phyloP scores from a whole-genome alignment of 2,329 filamentous ascomycete species.

The Botrytis medusae region DNA sequence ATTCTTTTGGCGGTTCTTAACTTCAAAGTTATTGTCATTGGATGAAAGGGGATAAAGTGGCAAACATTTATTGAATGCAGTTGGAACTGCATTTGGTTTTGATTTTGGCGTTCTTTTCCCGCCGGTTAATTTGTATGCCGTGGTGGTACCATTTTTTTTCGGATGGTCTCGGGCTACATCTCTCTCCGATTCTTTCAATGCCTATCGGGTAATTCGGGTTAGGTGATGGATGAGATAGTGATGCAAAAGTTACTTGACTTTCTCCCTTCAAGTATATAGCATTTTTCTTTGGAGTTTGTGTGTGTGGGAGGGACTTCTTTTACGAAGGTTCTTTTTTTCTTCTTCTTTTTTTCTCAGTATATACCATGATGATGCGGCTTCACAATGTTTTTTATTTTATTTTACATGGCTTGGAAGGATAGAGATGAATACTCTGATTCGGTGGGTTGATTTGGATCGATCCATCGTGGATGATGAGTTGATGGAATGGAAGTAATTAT shows the following conservation, averaged over 20 bases:
- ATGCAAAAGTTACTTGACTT: constrained; percentile 6
- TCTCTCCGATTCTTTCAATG: neutral
- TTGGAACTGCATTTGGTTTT: neutral
- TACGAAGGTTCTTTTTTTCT: neutral
- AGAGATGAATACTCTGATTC: neutral
- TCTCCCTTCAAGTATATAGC: neutral
- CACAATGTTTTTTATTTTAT: neutral
- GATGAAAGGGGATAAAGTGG: neutral
- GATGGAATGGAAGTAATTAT: neutral
- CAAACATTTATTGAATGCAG: constrained; percentile 8
- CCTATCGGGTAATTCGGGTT: neutral
- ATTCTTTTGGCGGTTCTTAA: neutral
- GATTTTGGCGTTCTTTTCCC: neutral
- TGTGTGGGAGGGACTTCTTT: neutral
- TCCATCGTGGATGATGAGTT: neutral
- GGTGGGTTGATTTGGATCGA: neutral
- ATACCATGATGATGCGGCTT: constrained; percentile 1
- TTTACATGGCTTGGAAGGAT: neutral
- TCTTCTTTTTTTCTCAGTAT: neutral
- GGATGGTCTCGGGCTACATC: neutral
- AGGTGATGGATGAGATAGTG: neutral
- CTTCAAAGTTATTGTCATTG: neutral
- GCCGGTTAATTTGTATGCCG: constrained; percentile 4
- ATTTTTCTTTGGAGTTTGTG: neutral
- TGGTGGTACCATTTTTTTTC: neutral